Conservation (phyloP, 257 asterid genomes). For the Solanum habrochaites region DNA sequence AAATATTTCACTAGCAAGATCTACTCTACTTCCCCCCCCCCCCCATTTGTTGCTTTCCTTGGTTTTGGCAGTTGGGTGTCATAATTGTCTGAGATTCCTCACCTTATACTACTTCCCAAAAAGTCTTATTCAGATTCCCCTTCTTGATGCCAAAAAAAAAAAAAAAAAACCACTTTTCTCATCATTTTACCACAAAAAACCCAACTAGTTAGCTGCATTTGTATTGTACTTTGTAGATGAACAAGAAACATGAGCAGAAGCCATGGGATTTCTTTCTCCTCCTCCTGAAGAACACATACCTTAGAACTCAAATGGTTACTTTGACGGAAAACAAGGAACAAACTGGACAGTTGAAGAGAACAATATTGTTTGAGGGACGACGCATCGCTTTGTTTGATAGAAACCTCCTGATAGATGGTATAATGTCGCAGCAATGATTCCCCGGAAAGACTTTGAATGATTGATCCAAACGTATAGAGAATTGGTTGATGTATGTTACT, state of each 20-base stretch:
- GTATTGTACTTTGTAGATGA: background rate
- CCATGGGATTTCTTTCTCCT: slow-evolving; percentile 26
- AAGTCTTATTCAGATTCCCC: slow-evolving; percentile 40
- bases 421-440: slow-evolving; percentile 68
- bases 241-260: slow-evolving; percentile 29
- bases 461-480: slow-evolving; percentile 54
- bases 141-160: slow-evolving; percentile 13
- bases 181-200: background rate
- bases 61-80: slow-evolving; percentile 38
- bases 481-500: slow-evolving; percentile 56
- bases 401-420: slow-evolving; percentile 85
- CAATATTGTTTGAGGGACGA: slow-evolving; percentile 62
- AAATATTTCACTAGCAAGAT: slow-evolving; percentile 23
- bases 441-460: slow-evolving; percentile 66
- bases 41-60: slow-evolving; percentile 18
- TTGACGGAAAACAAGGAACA: slow-evolving; percentile 29
- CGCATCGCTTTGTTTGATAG: slow-evolving; percentile 69
- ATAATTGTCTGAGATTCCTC: slow-evolving; percentile 48
- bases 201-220: background rate
- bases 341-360: slow-evolving; percentile 79
- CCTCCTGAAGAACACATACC: slow-evolving; percentile 27
- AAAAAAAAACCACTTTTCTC: background rate
- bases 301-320: slow-evolving; percentile 41
- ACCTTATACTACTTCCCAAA: slow-evolving; percentile 24
- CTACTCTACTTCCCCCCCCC: slow-evolving; percentile 21